These are phyloP conservation scores for Talaromyces verruculosus DNA, from an alignment of 2,329 filamentous ascomycete genomes.

Conservation along the genomic window DNA sequence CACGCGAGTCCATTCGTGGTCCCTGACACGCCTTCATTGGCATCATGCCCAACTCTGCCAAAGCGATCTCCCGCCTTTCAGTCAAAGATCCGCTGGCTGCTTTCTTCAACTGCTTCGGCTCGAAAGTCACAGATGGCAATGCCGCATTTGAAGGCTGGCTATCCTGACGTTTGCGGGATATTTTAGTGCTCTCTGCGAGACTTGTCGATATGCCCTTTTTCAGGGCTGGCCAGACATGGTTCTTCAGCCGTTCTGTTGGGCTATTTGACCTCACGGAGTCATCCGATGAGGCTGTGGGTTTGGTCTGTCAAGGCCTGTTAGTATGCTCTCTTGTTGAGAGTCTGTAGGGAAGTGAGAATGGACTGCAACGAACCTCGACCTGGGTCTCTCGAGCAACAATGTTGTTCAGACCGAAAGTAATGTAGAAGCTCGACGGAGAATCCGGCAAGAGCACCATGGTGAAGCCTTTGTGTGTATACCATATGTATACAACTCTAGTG, in stretches of 20 bases:
- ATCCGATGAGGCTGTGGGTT: not conserved
- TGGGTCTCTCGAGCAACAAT: conserved; percentile 28
- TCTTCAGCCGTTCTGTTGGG: conserved; percentile 24
- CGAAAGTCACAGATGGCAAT: not conserved
- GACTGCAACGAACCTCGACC: conserved; percentile 24
- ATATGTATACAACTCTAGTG: not conserved
- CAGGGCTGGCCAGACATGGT: conserved; percentile 27
- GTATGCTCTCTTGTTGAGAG: not conserved
- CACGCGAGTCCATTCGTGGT: conserved; percentile 30
- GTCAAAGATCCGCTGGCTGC: conserved; percentile 22
- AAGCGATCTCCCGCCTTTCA: conserved; percentile 25
- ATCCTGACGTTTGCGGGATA: conserved; percentile 13
- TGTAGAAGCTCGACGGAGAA: conserved; percentile 16
- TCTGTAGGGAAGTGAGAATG: not conserved
- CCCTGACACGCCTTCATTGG: conserved; percentile 26
- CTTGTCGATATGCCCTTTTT: conserved; percentile 24
- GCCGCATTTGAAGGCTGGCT: not conserved
- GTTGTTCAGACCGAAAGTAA: conserved; percentile 28
- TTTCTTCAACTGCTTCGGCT: conserved; percentile 19
- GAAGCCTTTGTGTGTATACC: not conserved
- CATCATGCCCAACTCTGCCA: conserved; percentile 24
- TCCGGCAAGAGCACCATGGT: conserved; percentile 12
- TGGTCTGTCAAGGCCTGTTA: not conserved
- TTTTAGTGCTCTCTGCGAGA: conserved; percentile 17
- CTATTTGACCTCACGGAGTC: conserved; percentile 6